Base-by-base conservation (phyloP, 257 asterid genomes). In the Marsdenia floribunda region DNA sequence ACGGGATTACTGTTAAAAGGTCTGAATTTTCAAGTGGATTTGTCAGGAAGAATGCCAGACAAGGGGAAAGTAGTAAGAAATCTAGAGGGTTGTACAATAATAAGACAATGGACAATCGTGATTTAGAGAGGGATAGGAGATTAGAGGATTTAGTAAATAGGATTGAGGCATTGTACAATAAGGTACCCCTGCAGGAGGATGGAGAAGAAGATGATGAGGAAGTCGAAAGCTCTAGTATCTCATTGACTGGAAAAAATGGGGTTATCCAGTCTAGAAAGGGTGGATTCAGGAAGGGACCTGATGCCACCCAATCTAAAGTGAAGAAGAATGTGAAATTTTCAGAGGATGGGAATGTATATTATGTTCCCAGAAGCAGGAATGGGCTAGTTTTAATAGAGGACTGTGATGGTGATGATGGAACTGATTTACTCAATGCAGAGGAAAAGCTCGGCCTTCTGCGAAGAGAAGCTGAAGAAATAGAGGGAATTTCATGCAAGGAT, bases 281-380 rank as follows among this genome's bases (percentile, higher is more conserved):
- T 69, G 69, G 80, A 73, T 80, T 81, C 74, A 42, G 73, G 82
- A 73, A 78, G 65, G 58, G 71, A 61, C 63, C 49, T 6, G 79
- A 78, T 60, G 87, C 75, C 75, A 59, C 61, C 80, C 77, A 80
- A 52, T 82, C 88, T 38, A 88, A 84, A 77, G 90, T 40, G 65
- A 85, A 81, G 87, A 92, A 85, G 86, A 85, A 73, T 73, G 96
- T 89, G 77, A 89, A 82, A 74, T 92, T 90, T 86, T 87, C 81
- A 0, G 92, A 92, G 79, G 71, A 86, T 64, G 88, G 83, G 0
- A 81, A 85, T 66, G 87, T 80, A 52, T 82, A 83, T 35, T 60
- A 79, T 57, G 81, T 80, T 55, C 67, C 73, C 50, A 80, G 81
- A 73, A 59, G 74, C 65, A 54, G 66, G 4, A 14, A 44, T 21